These are phyloP conservation scores for Hypholoma sublateritium DNA, from an alignment of 768 basidiomycete species.

Conservation along the genomic window DNA sequence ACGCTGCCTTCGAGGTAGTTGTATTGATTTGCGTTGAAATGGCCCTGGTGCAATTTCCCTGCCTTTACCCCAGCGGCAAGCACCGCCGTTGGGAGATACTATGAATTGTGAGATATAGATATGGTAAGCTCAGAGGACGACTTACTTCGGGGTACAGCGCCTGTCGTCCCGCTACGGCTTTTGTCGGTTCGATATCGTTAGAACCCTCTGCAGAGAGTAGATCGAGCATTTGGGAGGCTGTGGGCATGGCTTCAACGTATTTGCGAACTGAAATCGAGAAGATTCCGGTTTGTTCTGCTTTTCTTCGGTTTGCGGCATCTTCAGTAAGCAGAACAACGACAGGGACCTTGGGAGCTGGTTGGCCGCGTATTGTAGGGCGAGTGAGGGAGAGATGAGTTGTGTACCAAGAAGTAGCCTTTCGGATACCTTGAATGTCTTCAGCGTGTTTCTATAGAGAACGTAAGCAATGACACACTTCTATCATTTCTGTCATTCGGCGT, in stretches of 20 bases:
- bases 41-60: constrained; percentile 84
- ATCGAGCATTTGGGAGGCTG: constrained; percentile 71
- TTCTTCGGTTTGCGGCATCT: constrained; percentile 80
- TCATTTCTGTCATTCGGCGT: constrained; percentile 95
- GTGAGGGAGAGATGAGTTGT: constrained; percentile 62
- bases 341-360: constrained; percentile 43
- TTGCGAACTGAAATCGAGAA: constrained; percentile 69
- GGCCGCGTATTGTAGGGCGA: constrained; percentile 52
- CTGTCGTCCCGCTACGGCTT: constrained; percentile 50
- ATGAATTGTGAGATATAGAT: background rate
- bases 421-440: constrained; percentile 56
- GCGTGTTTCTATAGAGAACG: background rate
- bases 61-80: constrained; percentile 83
- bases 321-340: constrained; percentile 84
- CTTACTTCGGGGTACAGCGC: constrained; percentile 76
- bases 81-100: constrained; percentile 79
- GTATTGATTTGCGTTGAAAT: constrained; percentile 93
- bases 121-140: background rate
- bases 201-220: constrained; percentile 71
- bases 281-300: constrained; percentile 68
- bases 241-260: constrained; percentile 78
- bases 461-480: constrained; percentile 55
- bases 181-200: constrained; percentile 63
- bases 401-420: constrained; percentile 89
- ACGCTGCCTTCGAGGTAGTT: constrained; percentile 97